phyloP scores from a whole-genome alignment of 2,329 filamentous ascomycete species.

The Fusarium fujikuroi region DNA sequence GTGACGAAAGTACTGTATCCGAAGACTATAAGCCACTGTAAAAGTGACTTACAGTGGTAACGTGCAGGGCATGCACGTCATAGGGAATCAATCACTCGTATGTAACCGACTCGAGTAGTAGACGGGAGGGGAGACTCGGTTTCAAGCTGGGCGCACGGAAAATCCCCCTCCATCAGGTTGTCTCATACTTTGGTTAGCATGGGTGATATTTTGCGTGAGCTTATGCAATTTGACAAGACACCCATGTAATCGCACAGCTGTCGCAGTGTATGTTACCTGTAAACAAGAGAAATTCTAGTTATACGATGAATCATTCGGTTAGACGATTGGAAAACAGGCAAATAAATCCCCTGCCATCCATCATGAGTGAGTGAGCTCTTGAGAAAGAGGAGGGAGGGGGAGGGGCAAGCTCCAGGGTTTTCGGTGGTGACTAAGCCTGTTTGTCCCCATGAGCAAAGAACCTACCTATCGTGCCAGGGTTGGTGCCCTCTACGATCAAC shows the following conservation, averaged over 20 bases:
- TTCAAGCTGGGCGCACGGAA: constrained; percentile 27
- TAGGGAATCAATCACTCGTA: constrained; percentile 18
- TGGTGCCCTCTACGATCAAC: constrained; percentile 36
- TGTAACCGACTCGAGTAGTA: constrained; percentile 11
- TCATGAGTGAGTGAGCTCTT: neutral
- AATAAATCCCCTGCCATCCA: neutral
- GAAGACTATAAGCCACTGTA: neutral
- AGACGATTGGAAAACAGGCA: neutral
- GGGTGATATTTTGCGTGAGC: neutral
- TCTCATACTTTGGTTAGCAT: neutral
- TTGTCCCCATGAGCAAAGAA: neutral
- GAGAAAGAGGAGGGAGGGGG: constrained; percentile 17
- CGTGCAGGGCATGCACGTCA: constrained; percentile 29
- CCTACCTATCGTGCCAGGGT: constrained; percentile 27
- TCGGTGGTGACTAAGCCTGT: constrained; percentile 22
- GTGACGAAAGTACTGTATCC: neutral
- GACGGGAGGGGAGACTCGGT: constrained; percentile 18
- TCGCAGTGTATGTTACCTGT: neutral
- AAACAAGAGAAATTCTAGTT: neutral
- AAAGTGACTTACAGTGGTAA: constrained; percentile 3
- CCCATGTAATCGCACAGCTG: neutral
- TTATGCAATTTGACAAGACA: neutral
- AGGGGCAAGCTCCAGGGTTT: constrained; percentile 16
- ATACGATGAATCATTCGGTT: neutral
- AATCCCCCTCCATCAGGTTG: constrained; percentile 21